Base-by-base conservation (phyloP, 73 alveolate species). In the Symbiodinium pilosum region DNA sequence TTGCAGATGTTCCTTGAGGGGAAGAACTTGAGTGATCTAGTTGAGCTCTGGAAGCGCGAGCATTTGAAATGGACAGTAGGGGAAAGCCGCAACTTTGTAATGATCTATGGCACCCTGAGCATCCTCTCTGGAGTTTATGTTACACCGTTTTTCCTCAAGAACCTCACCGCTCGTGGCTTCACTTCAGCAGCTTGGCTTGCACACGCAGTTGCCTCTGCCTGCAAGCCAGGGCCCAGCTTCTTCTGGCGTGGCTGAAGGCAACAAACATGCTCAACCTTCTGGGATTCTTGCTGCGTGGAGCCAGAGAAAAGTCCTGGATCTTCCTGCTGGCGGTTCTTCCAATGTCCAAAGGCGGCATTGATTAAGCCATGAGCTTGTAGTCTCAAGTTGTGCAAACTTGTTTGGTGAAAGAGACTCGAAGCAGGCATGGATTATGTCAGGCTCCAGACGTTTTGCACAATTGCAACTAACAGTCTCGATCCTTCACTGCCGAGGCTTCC, bases 21-120 rank as follows among this genome's bases (percentile, higher is more conserved):
- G 43, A 87, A 87, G 64, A 87, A 87, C 51, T 81, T 87, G 68
- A 87, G 94, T 42, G 94, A 87, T 42, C 64, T 87, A 68, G 94
- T 87, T 54, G 94, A 87, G 85, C 94, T 87, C 43, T 87, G 94
- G 94, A 87, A 87, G 47, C 26, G 94, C 43, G 94, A 87, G 21
- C 94, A 87, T 56, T 43, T 87, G 21, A 51, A 87, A 41, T 87
- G 94, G 94, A 32, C 94, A 14, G 94, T 87, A n/a, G 94, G 56
- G 64, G 68, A 43, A 81, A 87, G 94, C 81, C 84, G 94, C 20
- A 87, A 87, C 64, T 87, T 54, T 39, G 94, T 87, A 36, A 87
- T 87, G 94, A 87, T 87, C 43, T 87, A 87, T 24, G 94, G 94
- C 56, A 87, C 68, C 20, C 43, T 87, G 24, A 87, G 86, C 94